These are phyloP conservation scores for Tephrocybe rancida DNA, from an alignment of 768 basidiomycete species.

Conservation along the genomic window DNA sequence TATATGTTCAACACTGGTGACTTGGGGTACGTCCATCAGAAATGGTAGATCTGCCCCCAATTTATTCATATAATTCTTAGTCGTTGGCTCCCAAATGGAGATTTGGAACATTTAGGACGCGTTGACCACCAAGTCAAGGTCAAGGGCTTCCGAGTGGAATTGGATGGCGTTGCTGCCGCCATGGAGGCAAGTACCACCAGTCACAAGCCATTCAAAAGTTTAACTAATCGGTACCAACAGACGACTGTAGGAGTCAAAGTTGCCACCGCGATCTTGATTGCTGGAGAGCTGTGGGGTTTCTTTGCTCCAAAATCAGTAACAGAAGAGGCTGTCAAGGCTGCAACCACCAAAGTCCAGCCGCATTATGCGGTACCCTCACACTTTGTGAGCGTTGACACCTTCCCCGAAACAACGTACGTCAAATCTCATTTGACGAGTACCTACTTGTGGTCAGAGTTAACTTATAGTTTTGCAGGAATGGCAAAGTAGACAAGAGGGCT, in stretches of 20 bases:
- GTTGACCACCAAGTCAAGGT: slow-evolving; percentile 67
- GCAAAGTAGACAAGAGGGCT: slow-evolving; percentile 51
- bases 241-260: slow-evolving; percentile 30
- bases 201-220: neutral
- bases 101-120: slow-evolving; percentile 58
- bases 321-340: slow-evolving; percentile 40
- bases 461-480: slow-evolving; percentile 35
- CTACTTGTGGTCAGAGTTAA: neutral
- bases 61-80: slow-evolving; percentile 26
- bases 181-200: slow-evolving; percentile 52
- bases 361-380: slow-evolving; percentile 60
- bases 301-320: slow-evolving; percentile 41
- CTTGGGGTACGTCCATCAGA: slow-evolving; percentile 52
- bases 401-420: slow-evolving; percentile 55
- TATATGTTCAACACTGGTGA: slow-evolving; percentile 67
- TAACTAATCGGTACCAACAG: neutral
- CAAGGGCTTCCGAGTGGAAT: slow-evolving; percentile 66
- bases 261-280: slow-evolving; percentile 55
- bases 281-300: slow-evolving; percentile 58
- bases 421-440: neutral
- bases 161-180: slow-evolving; percentile 60
- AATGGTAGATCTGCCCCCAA: slow-evolving; percentile 3
- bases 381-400: slow-evolving; percentile 41
- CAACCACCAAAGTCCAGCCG: slow-evolving; percentile 50
- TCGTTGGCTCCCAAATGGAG: slow-evolving; percentile 52